Conservation (phyloP, 1,284 basidiomycete genomes). For the Fistulinella cinereoalba region DNA sequence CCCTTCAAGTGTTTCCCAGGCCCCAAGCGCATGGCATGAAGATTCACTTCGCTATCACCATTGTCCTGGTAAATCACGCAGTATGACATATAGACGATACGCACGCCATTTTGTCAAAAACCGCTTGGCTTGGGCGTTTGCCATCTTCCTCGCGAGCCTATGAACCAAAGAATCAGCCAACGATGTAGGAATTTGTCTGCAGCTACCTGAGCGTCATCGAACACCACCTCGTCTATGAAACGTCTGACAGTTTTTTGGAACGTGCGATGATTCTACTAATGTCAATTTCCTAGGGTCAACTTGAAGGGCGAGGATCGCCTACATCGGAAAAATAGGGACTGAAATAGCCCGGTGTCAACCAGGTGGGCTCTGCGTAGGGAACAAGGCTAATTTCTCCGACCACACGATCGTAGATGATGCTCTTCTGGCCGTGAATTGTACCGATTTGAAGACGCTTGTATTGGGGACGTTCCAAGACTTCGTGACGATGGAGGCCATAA, state of each 20-base stretch:
- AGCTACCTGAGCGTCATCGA: conserved; percentile 45
- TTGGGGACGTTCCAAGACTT: conserved; percentile 63
- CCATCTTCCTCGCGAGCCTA: conserved; percentile 74
- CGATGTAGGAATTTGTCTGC: not conserved
- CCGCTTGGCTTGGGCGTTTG: conserved; percentile 62
- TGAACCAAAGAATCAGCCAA: not conserved
- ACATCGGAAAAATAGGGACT: conserved; percentile 70
- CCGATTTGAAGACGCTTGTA: conserved; percentile 61
- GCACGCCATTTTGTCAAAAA: conserved; percentile 71
- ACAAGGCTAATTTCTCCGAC: conserved; percentile 54
- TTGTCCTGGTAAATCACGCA: not conserved
- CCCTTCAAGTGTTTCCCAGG: conserved; percentile 84
- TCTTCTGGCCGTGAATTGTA: conserved; percentile 51
- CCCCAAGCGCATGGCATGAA: conserved; percentile 91
- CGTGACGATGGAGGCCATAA: conserved; percentile 68
- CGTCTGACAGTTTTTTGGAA: conserved; percentile 44
- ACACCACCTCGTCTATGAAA: conserved; percentile 45
- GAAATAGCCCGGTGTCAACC: conserved; percentile 61
- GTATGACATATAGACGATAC: conserved; percentile 19
- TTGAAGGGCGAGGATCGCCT: conserved; percentile 6
- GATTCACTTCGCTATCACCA: conserved; percentile 54
- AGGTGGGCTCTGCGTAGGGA: conserved; percentile 71
- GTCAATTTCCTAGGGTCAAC: not conserved
- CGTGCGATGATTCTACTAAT: conserved; percentile 40
- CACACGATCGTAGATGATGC: conserved; percentile 43